These are phyloP conservation scores for Fraxinus pennsylvanica DNA, from an alignment of 257 asterid genomes.

Conservation along the genomic window DNA sequence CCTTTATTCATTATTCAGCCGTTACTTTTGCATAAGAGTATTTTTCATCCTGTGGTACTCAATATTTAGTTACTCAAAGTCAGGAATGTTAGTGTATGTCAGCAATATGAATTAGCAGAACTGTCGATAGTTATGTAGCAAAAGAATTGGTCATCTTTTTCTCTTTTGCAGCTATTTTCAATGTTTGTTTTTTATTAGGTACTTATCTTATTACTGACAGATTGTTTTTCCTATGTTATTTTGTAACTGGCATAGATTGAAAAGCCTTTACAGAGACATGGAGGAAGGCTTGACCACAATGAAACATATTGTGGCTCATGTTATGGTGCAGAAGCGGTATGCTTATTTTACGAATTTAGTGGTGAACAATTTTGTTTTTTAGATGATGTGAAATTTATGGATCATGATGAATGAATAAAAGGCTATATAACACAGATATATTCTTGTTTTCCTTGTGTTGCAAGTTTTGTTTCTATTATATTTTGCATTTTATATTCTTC, in stretches of 20 bases:
- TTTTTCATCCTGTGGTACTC: conserved; percentile 22
- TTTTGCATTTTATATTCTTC: not conserved
- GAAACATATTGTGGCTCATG: conserved; percentile 99
- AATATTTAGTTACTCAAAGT: conserved; percentile 19
- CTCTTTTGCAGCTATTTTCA: not conserved
- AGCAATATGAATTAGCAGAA: not conserved
- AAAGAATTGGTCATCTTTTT: not conserved
- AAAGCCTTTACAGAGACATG: conserved; percentile 84
- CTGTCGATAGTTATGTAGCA: not conserved
- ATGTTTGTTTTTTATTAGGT: conserved; percentile 4
- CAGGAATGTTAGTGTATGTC: conserved; percentile 15
- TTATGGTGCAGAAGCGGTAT: conserved; percentile 91
- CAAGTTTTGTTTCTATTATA: not conserved
- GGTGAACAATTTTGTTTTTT: conserved; percentile 6
- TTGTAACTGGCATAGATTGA: conserved; percentile 56
- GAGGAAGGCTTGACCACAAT: conserved; percentile 94
- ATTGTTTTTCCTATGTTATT: conserved; percentile 2
- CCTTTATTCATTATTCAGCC: conserved; percentile 4
- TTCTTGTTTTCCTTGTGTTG: not conserved
- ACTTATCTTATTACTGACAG: conserved; percentile 22
- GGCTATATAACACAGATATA: not conserved
- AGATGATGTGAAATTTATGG: conserved; percentile 18
- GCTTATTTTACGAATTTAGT: conserved; percentile 22
- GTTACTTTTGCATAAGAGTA: conserved; percentile 9
- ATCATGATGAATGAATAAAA: not conserved